These are phyloP conservation scores for Boletus speciosus DNA, from an alignment of 768 basidiomycete species.

Conservation along the genomic window DNA sequence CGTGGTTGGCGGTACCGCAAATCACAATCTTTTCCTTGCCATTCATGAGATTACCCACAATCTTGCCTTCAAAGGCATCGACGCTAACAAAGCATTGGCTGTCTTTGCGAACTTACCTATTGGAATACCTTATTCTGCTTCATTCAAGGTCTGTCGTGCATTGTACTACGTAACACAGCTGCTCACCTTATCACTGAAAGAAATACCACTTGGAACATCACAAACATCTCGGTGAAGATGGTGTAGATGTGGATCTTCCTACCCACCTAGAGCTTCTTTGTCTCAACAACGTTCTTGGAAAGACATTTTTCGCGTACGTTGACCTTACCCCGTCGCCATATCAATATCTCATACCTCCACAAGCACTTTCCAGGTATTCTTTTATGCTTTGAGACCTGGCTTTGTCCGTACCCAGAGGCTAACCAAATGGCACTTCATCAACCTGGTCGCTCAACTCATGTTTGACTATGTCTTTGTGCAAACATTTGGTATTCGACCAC, in stretches of 20 bases:
- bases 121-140: constrained; percentile 89
- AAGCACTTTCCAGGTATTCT: constrained; percentile 96
- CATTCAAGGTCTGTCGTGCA: constrained; percentile 72
- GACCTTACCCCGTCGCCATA: neutral
- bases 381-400: constrained; percentile 94
- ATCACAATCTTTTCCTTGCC: constrained; percentile 96
- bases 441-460: constrained; percentile 62
- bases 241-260: constrained; percentile 93
- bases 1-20: constrained; percentile 86
- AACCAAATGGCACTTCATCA: constrained; percentile 83
- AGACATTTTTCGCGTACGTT: constrained; percentile 93
- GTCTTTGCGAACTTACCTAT: constrained; percentile 93
- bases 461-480: constrained; percentile 70
- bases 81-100: constrained; percentile 81
- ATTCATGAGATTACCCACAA: constrained; percentile 99
- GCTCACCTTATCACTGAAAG: constrained; percentile 34
- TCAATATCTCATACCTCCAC: constrained; percentile 3
- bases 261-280: constrained; percentile 79
- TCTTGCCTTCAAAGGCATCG: constrained; percentile 81
- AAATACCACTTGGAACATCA: constrained; percentile 96
- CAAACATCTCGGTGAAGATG: constrained; percentile 93
- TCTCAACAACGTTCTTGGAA: constrained; percentile 94
- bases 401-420: constrained; percentile 82
- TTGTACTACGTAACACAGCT: neutral
- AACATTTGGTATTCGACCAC: constrained; percentile 42